Conservation (phyloP, 1,284 basidiomycete genomes). For the Ustilago trichophora region DNA sequence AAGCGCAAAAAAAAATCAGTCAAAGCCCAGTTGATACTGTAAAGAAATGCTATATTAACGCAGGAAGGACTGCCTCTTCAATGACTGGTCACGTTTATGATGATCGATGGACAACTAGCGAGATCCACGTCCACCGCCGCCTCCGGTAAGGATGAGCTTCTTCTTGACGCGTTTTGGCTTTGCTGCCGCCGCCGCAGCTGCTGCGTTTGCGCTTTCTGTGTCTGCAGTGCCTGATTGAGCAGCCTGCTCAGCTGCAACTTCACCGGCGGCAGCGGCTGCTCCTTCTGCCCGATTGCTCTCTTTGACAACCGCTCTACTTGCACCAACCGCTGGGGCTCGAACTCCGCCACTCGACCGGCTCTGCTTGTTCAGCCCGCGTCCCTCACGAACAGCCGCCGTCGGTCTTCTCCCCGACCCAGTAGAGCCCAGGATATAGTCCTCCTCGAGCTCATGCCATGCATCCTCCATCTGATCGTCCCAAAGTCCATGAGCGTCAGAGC, state of each 20-base stretch:
- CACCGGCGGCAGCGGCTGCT: too few relatives aligned
- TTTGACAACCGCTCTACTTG: not conserved
- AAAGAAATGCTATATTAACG: too few relatives aligned
- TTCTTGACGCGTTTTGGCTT: constrained; percentile 55
- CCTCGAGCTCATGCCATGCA: constrained; percentile 64
- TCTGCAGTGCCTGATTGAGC: too few relatives aligned
- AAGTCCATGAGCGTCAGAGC: constrained; percentile 19
- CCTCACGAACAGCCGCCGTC: constrained; percentile 20
- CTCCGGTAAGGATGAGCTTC: constrained; percentile 62
- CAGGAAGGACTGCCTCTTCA: too few relatives aligned
- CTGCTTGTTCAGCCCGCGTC: constrained; percentile 42
- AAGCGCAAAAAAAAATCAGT: too few relatives aligned
- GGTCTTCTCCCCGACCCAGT: constrained; percentile 27
- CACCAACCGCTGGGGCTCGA: too few relatives aligned
- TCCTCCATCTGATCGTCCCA: constrained; percentile 59
- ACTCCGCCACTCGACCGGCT: too few relatives aligned
- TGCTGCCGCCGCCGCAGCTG: not conserved
- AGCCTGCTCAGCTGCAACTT: too few relatives aligned
- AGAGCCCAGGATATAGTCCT: constrained; percentile 58
- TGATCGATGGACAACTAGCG: too few relatives aligned
- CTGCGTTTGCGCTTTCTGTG: not conserved
- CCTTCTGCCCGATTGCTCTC: too few relatives aligned
- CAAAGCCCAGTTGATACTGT: too few relatives aligned
- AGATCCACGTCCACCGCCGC: constrained; percentile 48
- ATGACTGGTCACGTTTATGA: too few relatives aligned